Evolutionary conservation across 192 early-diverging fungal genomes (phyloP), one percentile per base, ranked within the genome.

Genomic region (Allomyces arbusculus): DNA sequence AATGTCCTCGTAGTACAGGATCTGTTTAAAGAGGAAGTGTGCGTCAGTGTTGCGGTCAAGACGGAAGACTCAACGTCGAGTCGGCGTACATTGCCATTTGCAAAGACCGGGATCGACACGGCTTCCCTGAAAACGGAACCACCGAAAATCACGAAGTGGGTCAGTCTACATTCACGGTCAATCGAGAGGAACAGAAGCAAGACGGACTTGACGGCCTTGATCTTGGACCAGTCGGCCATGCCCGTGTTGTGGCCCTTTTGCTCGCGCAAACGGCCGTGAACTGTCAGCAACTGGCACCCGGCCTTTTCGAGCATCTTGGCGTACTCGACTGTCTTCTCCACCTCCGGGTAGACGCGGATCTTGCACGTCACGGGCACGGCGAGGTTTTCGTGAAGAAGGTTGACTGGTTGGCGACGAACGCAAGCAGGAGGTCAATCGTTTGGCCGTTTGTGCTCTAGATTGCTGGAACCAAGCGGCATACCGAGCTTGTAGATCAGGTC

Each of bases 161-260:
- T 40, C 33, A 40, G 33, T 8, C 33, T 0, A 8, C 3, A 40
- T 3, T 3, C 33, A 40, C 7, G 7, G 4, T 8, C 7, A 7
- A 40, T 8, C 33, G 7, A 3, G 33, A 40, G 8, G 4, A 40
- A 40, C 7, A 8, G 33, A 28, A 28, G 33, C 4, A 7, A 40
- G 33, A 40, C 33, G 33, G 7, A 40, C 33, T 86, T 91, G 19
- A 99, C 90, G 9, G 75, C 71, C 63, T 78, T 78, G 71, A 99
- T 96, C 70, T 94, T 86, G 61, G 87, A 82, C 96, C 94, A 97
- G 74, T 99, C 91, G 4, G 93, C 94, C 10, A 97, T 77, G 5
- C 91, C 94, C 4, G 94, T 96, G 61, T 93, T 87, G 63, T 97
- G 92, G 16, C 94, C 94, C 74, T 95, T 96, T 77, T 95, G 92